Evolutionary conservation across 176 grass and related monocot species (phyloP), one percentile per base, ranked within the genome.

Genomic region (Ananas comosus): DNA sequence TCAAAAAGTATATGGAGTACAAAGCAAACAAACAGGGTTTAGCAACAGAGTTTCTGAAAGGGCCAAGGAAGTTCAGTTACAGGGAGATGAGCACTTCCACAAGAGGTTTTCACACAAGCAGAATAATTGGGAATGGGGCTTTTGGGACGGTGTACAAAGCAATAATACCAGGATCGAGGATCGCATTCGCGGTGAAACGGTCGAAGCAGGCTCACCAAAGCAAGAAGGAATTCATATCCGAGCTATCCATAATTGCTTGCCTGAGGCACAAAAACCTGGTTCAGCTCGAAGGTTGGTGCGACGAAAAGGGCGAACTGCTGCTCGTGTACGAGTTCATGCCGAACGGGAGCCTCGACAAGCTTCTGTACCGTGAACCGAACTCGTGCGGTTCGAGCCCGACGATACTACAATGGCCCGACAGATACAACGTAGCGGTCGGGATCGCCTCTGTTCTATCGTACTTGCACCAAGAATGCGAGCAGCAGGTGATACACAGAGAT

Each of bases 241-340:
- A 96, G 86, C 76, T 96, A 11, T 87, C 81, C 16, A 83, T 85
- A 29, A 96, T 96, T 53, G 93, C 89, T 42, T 84, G 89, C 70
- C 78, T 96, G 23, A 80, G 93, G 2, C 93, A 92, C 81, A 92
- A 92, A 83, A 96, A 96, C 71, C 59, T 96, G 1, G 83, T 92
- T n/a, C 93, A 87, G 75, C 83, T 92, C 0, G 83, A 90, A 51
- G 92, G 88, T 6, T 96, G 93, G 88, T 96, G 93, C 71, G 79
- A 87, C 27, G 89, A 90, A 0, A 89, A 83, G 52, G 83, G 82
- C 11, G 89, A 96, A 73, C 51, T 96, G 28, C 72, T 91, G 49
- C 83, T 96, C 10, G 92, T 96, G 8, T 96, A 89, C 53, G 85
- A 96, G 84, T 96, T 91, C 76, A 96, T 96, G 92, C 83, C 88